Conservation (phyloP, 2,329 filamentous ascomycete genomes). For the Hymenoscyphus repandus region DNA sequence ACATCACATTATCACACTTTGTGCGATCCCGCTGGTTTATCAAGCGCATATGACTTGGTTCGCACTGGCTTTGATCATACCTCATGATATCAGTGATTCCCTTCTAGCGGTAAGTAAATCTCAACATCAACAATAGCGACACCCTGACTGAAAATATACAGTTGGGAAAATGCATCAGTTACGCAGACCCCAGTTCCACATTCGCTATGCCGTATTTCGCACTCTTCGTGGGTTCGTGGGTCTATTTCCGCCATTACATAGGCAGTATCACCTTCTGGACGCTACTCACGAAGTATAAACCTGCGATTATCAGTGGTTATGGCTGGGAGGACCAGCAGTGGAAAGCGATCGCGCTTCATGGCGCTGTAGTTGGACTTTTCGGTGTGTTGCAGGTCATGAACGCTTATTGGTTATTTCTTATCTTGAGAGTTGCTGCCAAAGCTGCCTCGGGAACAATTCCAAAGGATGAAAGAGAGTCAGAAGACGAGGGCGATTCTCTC, state of each 20-base stretch:
- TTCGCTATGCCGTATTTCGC: constrained; percentile 79
- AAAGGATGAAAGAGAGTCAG: too few species aligned
- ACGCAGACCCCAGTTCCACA: constrained; percentile 72
- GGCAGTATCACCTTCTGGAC: too few species aligned
- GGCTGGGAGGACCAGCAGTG: too few species aligned
- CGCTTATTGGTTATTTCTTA: too few species aligned
- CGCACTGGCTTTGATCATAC: constrained; percentile 86
- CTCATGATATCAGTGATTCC: constrained; percentile 90
- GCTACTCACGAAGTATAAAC: too few species aligned
- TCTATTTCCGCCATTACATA: constrained; percentile 84
- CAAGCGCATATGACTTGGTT: constrained; percentile 97
- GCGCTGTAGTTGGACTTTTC: too few species aligned
- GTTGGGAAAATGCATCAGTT: constrained; percentile 90
- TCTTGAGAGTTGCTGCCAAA: too few species aligned
- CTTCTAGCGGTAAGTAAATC: constrained; percentile 72
- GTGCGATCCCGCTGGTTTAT: constrained; percentile 81
- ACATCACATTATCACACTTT: constrained; percentile 83
- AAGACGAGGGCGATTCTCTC: too few species aligned
- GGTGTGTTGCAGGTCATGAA: too few species aligned
- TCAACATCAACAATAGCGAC: neutral
- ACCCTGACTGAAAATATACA: constrained; percentile 30
- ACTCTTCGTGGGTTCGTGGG: constrained; percentile 77
- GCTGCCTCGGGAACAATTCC: too few species aligned
- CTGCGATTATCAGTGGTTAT: too few species aligned
- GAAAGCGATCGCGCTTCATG: too few species aligned